Conservation (phyloP, 108 stramenopile genomes). For the Cyclotella kingstonii region DNA sequence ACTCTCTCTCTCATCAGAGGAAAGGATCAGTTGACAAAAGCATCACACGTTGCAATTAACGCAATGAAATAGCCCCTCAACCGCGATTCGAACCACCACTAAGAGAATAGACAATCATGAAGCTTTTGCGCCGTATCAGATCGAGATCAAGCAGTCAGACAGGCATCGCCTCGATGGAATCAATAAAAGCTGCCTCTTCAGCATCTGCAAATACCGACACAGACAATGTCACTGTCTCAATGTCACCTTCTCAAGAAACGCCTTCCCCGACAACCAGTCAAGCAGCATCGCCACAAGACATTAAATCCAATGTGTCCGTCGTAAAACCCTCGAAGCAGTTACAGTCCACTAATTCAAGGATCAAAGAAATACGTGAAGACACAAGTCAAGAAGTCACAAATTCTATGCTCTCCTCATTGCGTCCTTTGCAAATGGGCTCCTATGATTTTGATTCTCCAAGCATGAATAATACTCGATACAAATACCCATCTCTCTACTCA, state of each 20-base stretch:
- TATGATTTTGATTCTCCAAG: conserved; percentile 16
- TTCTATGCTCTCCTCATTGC: conserved; percentile 5
- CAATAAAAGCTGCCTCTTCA: neutral
- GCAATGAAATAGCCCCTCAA: too few species aligned
- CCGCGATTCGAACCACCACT: too few species aligned
- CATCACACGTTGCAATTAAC: too few species aligned
- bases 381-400: neutral
- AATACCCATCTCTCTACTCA: conserved; percentile 35
- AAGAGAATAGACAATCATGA: neutral
- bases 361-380: neutral
- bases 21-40: too few species aligned
- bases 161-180: neutral
- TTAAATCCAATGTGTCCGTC: too few species aligned
- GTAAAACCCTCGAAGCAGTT: too few species aligned
- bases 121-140: neutral
- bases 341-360: neutral
- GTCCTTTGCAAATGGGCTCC: conserved; percentile 31
- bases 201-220: neutral
- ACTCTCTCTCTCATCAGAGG: too few species aligned
- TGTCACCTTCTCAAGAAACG: too few species aligned
- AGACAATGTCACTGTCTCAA: neutral
- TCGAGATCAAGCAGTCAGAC: neutral
- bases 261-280: too few species aligned
- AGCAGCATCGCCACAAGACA: too few species aligned
- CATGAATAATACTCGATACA: conserved; percentile 1